Evolutionary conservation across 2,329 filamentous ascomycete genomes (phyloP).

Genomic region (Penicillium thymicola): DNA sequence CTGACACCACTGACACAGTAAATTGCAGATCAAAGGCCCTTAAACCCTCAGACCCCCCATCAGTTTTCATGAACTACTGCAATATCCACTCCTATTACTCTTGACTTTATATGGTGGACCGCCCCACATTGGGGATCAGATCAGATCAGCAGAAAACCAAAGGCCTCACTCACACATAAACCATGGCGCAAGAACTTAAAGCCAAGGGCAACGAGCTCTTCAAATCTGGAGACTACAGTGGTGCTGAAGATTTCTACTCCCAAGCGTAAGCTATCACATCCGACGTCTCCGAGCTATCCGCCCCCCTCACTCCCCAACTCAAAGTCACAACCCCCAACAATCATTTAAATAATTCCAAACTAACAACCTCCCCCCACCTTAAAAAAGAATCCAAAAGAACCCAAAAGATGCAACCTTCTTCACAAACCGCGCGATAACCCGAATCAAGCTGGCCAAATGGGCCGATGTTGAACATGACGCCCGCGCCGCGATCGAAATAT

Average conservation of each 20-base stretch:
- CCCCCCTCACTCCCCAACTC: neutral
- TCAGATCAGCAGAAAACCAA: conserved; percentile 7
- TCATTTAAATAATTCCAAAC: neutral
- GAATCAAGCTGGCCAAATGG: conserved; percentile 71
- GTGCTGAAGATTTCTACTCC: conserved; percentile 47
- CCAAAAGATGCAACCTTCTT: conserved; percentile 74
- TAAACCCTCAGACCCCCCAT: neutral
- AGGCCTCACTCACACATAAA: neutral
- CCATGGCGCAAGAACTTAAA: conserved; percentile 41
- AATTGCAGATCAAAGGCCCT: neutral
- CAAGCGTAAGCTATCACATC: conserved; percentile 39
- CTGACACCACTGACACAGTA: neutral
- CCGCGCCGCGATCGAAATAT: conserved; percentile 66
- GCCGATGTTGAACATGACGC: conserved; percentile 75
- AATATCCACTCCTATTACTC: conserved; percentile 4
- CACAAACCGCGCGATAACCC: conserved; percentile 83
- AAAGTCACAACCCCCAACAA: neutral
- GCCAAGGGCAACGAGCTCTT: conserved; percentile 47
- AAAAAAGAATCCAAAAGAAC: conserved; percentile 68
- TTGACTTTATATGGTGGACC: conserved; percentile 14
- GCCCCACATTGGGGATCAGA: conserved; percentile 23
- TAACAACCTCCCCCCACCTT: neutral
- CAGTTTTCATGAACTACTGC: neutral
- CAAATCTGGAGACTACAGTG: conserved; percentile 44
- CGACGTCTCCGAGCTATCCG: neutral